Percentiles rank a stretch among this genome's conserved stretches.
Conservation (phyloP, 139 green algal genomes). For the Auxenochlorella protothecoides region DNA sequence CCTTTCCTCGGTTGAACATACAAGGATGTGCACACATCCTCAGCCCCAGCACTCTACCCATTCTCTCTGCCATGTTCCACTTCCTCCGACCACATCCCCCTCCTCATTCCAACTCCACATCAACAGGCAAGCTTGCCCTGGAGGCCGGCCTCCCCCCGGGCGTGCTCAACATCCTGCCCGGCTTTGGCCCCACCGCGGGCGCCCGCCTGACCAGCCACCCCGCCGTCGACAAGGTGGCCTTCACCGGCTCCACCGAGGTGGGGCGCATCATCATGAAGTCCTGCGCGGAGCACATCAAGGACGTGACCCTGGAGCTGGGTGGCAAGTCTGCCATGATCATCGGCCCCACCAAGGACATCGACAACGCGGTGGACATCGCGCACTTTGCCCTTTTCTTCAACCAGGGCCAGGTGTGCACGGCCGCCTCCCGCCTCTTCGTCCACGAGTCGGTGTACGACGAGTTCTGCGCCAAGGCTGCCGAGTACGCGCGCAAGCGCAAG, state of each 20-base stretch:
- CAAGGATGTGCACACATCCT: neutral
- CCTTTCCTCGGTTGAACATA: neutral
- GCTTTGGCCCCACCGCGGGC: conserved; percentile 50
- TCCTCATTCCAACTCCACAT: neutral
- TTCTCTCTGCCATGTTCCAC: neutral
- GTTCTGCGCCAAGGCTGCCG: conserved; percentile 33
- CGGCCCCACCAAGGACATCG: conserved; percentile 29
- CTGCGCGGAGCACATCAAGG: conserved; percentile 36
- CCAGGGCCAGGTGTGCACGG: conserved; percentile 51
- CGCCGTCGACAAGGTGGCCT: conserved; percentile 34
- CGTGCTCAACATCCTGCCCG: conserved; percentile 62
- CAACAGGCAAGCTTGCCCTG: conserved; percentile 37
- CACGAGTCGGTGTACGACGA: conserved; percentile 61
- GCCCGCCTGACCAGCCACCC: conserved; percentile 34
- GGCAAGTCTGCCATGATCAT: conserved; percentile 60
- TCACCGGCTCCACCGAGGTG: conserved; percentile 66
- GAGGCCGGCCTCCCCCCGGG: conserved; percentile 59
- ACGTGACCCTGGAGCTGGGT: conserved; percentile 56
- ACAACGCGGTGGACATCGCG: conserved; percentile 46
- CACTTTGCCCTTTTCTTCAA: conserved; percentile 72
- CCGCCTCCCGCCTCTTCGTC: conserved; percentile 50
- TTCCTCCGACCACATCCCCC: neutral
- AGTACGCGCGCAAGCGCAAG: conserved; percentile 19
- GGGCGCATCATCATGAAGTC: conserved; percentile 40
- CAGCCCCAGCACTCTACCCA: neutral